Evolutionary conservation across 345 rosid genomes (phyloP).

Genomic region (Populus davidiana): DNA sequence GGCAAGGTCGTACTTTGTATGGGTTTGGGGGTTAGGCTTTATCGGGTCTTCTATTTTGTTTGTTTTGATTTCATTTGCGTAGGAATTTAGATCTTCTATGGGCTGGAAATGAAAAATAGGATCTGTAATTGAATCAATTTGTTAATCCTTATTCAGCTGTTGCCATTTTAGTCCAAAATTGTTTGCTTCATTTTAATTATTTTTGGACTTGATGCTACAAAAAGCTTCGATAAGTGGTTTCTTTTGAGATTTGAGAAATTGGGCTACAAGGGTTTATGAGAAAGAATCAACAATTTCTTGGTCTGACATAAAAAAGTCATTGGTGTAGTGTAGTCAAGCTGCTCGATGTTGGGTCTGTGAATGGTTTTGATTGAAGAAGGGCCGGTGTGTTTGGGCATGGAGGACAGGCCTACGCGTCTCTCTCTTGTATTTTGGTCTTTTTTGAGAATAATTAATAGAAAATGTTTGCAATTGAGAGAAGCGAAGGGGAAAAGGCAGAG

Average conservation of each 20-base stretch:
- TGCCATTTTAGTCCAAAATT: neutral
- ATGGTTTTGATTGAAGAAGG: neutral
- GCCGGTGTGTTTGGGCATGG: too few relatives aligned
- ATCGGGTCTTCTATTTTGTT: neutral
- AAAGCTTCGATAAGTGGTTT: neutral
- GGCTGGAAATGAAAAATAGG: neutral
- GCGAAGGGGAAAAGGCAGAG: too few relatives aligned
- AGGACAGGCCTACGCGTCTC: too few relatives aligned
- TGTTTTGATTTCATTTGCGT: neutral
- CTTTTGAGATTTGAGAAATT: neutral
- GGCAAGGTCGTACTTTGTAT: slow-evolving; percentile 8
- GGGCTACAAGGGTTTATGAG: neutral
- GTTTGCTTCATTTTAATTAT: neutral
- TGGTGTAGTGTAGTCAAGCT: neutral
- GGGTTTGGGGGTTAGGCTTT: slow-evolving; percentile 3
- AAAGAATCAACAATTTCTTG: neutral
- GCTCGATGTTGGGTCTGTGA: neutral
- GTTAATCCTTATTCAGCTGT: neutral
- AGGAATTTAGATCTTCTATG: neutral
- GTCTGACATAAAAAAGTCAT: too few relatives aligned
- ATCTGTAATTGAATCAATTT: neutral
- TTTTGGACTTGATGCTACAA: neutral
- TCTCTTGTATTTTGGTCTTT: too few relatives aligned
- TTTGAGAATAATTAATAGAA: too few relatives aligned
- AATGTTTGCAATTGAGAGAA: too few relatives aligned